Base-by-base conservation (phyloP, 2,329 filamentous ascomycete species). In the Diaporthe destruens region DNA sequence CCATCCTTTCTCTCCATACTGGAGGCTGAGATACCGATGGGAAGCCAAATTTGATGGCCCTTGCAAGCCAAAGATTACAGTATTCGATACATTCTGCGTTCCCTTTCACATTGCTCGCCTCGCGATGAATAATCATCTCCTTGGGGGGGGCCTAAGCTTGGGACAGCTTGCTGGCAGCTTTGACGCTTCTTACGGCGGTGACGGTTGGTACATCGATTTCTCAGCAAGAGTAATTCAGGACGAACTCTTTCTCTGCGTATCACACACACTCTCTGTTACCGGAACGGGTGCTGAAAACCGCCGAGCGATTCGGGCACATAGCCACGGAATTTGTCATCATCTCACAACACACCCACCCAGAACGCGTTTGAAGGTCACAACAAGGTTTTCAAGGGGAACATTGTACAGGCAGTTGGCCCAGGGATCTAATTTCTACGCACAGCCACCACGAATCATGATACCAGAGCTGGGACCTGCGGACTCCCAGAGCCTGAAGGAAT, bases 211-310 rank as follows among this genome's bases (percentile, higher is more conserved):
- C 8, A 20, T 61, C 8, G n/a, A 23, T 44, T 29, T 29, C 23
- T 32, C 32, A 61, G 57, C 57, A 63, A 47, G 9, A 34, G 7
- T 63, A 2, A 47, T 63, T 23, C 57, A 63, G 39, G 23, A 63
- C 25, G 57, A 63, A 11, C 57, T 63, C 57, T 63, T 32, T 63
- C 57, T 63, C 25, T 63, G 23, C 39, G 39, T 47, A 16, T 63
- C 18, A 23, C 57, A 47, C 47, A 34, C 8, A 47, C 25, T 47
- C 57, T 63, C 39, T 14, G 25, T 63, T 12, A 47, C 9, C 9
- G 57, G 39, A 63, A 34, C 9, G 25, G 39, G 42, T 7, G 16
- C 23, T 47, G 25, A n/a, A 14, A 63, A 63, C 25, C 57, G 57
- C 18, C 39, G 18, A 47, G 25, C 7, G 23, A 39, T 61, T 47